A percentile compares a stretch with the other conserved stretches of the same genome.
Conservation (phyloP, 331 rosid genomes). For the Ulmus americana region DNA sequence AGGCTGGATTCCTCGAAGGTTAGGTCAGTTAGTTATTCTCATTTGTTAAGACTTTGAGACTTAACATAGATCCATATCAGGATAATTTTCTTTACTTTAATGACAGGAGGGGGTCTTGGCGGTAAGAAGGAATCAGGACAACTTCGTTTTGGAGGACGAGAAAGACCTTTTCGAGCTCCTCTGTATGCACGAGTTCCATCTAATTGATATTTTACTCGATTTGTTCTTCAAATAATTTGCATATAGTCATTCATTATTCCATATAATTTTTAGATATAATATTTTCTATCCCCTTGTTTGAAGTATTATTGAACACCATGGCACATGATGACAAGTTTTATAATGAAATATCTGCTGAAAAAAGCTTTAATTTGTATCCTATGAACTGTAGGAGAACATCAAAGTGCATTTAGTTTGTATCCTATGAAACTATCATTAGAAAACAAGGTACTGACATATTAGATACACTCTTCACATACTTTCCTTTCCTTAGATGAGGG, state of each 20-base stretch:
- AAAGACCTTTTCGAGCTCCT: conserved; percentile 90
- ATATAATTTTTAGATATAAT: neutral
- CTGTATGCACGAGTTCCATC: conserved; percentile 41
- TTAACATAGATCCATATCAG: conserved; percentile 11
- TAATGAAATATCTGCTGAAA: too few species aligned
- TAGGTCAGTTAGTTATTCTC: conserved; percentile 53
- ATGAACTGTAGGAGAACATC: too few species aligned
- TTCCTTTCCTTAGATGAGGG: too few species aligned
- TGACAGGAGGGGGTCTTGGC: conserved; percentile 87
- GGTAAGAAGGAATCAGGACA: conserved; percentile 96
- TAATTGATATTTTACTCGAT: conserved; percentile 6
- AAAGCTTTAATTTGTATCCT: too few species aligned
- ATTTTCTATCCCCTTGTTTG: neutral
- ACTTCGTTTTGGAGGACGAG: conserved; percentile 95
- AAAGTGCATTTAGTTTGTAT: too few species aligned
- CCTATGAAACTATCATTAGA: too few species aligned
- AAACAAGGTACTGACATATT: too few species aligned
- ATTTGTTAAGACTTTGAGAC: conserved; percentile 16
- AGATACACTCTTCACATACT: too few species aligned
- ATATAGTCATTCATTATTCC: neutral
- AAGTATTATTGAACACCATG: neutral
- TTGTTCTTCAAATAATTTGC: neutral
- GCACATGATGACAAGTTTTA: too few species aligned
- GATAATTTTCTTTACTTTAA: conserved; percentile 9
- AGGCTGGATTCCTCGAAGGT: conserved; percentile 97